Conservation (phyloP, 2,329 filamentous ascomycete genomes). For the Thielaviopsis cerberus region DNA sequence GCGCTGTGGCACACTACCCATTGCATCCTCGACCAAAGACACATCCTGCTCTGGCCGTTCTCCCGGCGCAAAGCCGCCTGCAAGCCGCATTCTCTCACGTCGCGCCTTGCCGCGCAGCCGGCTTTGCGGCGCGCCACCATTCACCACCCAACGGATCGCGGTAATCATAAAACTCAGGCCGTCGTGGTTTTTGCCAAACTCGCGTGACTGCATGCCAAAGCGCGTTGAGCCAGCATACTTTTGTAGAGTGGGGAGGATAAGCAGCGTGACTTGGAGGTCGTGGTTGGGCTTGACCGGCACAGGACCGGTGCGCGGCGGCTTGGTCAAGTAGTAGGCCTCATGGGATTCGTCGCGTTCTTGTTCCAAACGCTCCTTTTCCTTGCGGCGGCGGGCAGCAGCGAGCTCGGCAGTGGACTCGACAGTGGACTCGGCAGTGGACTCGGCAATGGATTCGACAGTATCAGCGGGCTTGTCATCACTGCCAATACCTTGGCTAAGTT, state of each 20-base stretch:
- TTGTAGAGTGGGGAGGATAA: conserved; percentile 63
- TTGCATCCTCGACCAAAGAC: no score
- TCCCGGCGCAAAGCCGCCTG: conserved; percentile 25
- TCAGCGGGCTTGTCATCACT: conserved; percentile 1
- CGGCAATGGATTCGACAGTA: background rate
- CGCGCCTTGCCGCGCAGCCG: conserved; percentile 36
- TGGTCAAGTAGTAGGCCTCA: conserved; percentile 26
- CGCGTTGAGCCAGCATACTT: conserved; percentile 58
- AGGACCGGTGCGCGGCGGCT: conserved; percentile 41
- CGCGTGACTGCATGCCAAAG: conserved; percentile 65
- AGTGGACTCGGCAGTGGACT: background rate
- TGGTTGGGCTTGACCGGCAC: conserved; percentile 45
- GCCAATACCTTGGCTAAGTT: conserved; percentile 25
- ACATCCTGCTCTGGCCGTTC: conserved; percentile 17
- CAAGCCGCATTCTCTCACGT: conserved; percentile 37
- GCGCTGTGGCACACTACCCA: conserved; percentile 18
- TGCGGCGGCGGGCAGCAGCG: conserved; percentile 14
- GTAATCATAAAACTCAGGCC: conserved; percentile 78
- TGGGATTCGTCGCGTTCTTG: conserved; percentile 18
- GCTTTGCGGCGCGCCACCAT: conserved; percentile 44
- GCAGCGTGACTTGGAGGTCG: conserved; percentile 71
- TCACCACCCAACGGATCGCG: conserved; percentile 66
- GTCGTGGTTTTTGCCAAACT: conserved; percentile 61
- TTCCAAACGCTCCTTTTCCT: conserved; percentile 18
- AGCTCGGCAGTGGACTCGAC: background rate